These are phyloP conservation scores for Mesotaenium endlicherianum DNA, from an alignment of 139 green algal genomes.

Conservation along the genomic window DNA sequence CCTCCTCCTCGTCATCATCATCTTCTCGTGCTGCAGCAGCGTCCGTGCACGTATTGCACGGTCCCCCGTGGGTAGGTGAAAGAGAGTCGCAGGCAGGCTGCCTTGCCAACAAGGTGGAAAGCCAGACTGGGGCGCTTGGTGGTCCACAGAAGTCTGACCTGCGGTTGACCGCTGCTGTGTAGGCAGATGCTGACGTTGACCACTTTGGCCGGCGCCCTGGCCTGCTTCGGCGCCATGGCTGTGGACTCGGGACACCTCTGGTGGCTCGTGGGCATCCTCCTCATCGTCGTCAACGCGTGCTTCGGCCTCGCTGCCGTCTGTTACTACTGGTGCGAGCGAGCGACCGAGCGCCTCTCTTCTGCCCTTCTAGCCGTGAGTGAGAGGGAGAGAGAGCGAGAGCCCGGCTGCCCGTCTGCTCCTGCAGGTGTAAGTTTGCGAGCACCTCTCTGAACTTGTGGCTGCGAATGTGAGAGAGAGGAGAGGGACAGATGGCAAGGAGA, in stretches of 20 bases:
- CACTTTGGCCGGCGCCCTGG: background rate
- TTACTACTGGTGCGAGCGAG: background rate
- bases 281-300: background rate
- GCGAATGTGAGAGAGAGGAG: background rate
- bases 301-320: background rate
- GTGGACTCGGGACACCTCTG: background rate
- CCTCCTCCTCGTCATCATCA: too few species aligned
- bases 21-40: too few species aligned
- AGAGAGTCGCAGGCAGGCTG: too few species aligned
- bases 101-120: too few species aligned
- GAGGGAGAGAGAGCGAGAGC: background rate
- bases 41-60: too few species aligned
- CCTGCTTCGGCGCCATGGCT: background rate
- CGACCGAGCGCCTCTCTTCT: background rate
- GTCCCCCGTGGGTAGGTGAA: too few species aligned
- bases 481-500: background rate
- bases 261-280: background rate
- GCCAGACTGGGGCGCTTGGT: too few species aligned
- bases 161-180: too few species aligned
- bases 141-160: too few species aligned
- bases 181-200: background rate
- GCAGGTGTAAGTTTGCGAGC: background rate
- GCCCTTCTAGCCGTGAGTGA: background rate
- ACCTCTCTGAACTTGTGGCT: background rate
- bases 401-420: background rate